These are phyloP conservation scores for Alternaria ethzedia DNA, from an alignment of 2,329 filamentous ascomycete species.

Conservation along the genomic window DNA sequence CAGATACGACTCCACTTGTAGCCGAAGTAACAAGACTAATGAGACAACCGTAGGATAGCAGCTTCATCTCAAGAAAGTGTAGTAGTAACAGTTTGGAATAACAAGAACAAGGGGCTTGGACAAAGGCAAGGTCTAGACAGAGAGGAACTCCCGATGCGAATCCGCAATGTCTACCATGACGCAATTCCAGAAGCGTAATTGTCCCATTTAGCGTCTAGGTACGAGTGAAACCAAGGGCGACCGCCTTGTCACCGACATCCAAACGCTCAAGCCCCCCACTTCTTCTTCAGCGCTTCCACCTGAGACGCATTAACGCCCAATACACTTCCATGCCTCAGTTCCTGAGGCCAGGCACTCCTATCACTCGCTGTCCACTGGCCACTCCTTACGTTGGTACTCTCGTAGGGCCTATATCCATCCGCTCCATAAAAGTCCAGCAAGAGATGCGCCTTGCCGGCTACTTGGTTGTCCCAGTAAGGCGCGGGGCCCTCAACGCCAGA, in stretches of 20 bases:
- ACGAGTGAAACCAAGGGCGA: neutral
- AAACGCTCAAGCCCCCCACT: conserved; percentile 22
- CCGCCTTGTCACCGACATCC: neutral
- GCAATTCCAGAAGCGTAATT: neutral
- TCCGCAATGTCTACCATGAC: neutral
- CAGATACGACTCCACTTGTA: neutral
- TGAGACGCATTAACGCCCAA: conserved; percentile 18
- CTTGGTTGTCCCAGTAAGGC: conserved; percentile 43
- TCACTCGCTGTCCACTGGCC: conserved; percentile 58
- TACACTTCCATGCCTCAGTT: conserved; percentile 58
- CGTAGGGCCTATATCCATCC: conserved; percentile 60
- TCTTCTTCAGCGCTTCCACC: conserved; percentile 50
- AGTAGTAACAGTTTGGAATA: neutral
- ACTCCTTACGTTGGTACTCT: conserved; percentile 52
- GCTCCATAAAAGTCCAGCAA: conserved; percentile 50
- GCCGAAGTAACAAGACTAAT: neutral
- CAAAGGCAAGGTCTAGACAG: neutral
- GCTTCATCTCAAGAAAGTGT: neutral
- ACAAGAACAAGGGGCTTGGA: neutral
- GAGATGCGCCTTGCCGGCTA: conserved; percentile 50
- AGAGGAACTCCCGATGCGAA: neutral
- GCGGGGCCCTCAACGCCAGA: conserved; percentile 38
- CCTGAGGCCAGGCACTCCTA: conserved; percentile 53
- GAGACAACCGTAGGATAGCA: neutral
- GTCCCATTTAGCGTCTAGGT: neutral